These are phyloP conservation scores for Samsoniella hepiali DNA, from an alignment of 2,329 filamentous ascomycete genomes.

Conservation along the genomic window DNA sequence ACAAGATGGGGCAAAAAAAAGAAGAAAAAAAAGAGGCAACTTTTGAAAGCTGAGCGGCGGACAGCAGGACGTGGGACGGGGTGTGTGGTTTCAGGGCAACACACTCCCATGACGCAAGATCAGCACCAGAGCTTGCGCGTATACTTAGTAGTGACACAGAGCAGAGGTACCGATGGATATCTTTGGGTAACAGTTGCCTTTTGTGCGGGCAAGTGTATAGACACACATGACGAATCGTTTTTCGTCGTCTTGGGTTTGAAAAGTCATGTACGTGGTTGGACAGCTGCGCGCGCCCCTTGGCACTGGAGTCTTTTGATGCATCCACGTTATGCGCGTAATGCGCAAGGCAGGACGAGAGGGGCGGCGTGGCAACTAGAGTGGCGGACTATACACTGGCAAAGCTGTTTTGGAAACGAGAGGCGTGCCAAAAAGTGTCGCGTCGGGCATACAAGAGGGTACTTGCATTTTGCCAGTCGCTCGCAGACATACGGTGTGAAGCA, in stretches of 20 bases:
- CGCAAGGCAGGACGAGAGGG: not conserved
- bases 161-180: not conserved
- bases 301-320: not conserved
- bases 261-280: too few relatives aligned
- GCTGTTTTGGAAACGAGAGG: not conserved
- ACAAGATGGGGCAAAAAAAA: too few relatives aligned
- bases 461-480: not conserved
- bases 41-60: not conserved
- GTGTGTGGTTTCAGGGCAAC: not conserved
- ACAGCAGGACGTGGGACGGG: not conserved
- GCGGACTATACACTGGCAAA: not conserved
- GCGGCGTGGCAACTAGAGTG: not conserved
- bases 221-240: too few relatives aligned
- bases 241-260: too few relatives aligned
- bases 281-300: too few relatives aligned
- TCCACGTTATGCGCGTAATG: not conserved
- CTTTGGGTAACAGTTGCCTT: too few relatives aligned
- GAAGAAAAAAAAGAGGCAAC: not conserved
- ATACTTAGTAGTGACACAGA: not conserved
- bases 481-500: not conserved
- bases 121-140: not conserved
- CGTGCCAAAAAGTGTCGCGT: constrained; percentile 4
- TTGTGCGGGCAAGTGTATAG: too few relatives aligned
- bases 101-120: constrained; percentile 7
- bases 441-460: not conserved